These are phyloP conservation scores for Amanita molliuscula DNA, from an alignment of 768 basidiomycete species.

Conservation along the genomic window DNA sequence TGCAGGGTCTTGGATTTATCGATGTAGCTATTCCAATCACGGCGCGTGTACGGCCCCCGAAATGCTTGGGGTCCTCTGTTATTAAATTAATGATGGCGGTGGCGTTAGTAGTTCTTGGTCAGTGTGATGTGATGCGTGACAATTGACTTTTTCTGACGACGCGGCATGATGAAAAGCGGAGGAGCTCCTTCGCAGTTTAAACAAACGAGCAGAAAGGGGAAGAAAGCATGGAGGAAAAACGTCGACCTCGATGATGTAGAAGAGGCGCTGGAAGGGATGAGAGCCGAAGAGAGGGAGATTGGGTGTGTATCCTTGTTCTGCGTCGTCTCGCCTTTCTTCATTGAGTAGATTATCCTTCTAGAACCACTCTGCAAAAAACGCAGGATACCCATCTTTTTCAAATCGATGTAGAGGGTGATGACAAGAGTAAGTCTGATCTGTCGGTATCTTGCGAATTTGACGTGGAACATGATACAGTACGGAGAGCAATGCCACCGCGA, in stretches of 20 bases:
- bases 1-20: too few relatives aligned
- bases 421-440: constrained; percentile 37
- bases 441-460: neutral
- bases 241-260: constrained; percentile 68
- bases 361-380: constrained; percentile 55
- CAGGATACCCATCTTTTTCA: constrained; percentile 69
- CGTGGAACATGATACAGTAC: constrained; percentile 31
- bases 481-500: constrained; percentile 45
- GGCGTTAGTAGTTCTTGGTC: too few relatives aligned
- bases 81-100: too few relatives aligned
- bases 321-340: neutral
- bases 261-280: constrained; percentile 53
- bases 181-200: constrained; percentile 53
- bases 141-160: neutral
- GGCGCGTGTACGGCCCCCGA: too few relatives aligned
- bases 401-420: constrained; percentile 74
- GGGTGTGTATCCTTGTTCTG: constrained; percentile 41
- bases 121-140: neutral
- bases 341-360: constrained; percentile 15
- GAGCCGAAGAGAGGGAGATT: constrained; percentile 72
- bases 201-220: constrained; percentile 82
- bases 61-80: too few relatives aligned
- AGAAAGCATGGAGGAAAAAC: constrained; percentile 90
- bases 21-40: too few relatives aligned
- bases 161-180: constrained; percentile 9